These are phyloP conservation scores for Salix arbutifolia DNA, from an alignment of 345 rosid genomes.

Conservation along the genomic window DNA sequence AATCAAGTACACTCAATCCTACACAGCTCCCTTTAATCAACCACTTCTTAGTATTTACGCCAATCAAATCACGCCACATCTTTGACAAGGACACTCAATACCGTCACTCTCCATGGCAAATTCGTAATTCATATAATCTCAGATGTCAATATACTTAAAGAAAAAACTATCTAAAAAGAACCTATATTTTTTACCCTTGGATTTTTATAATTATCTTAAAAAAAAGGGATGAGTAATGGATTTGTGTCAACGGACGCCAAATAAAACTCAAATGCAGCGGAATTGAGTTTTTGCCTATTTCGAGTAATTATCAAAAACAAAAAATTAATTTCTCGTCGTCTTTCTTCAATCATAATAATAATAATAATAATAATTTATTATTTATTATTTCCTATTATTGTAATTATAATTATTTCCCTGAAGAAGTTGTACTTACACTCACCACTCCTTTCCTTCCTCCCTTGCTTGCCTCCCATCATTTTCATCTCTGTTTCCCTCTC, in stretches of 20 bases:
- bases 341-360: background rate
- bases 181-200: background rate
- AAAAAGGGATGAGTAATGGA: background rate
- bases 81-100: background rate
- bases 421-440: background rate
- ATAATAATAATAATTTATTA: too few species aligned
- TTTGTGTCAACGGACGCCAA: conserved; percentile 55
- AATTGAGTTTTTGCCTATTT: conserved; percentile 5
- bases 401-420: background rate
- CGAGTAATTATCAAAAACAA: background rate
- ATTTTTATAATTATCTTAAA: background rate
- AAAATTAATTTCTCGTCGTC: background rate
- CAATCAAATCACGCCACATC: background rate
- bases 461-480: conserved; percentile 21
- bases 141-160: background rate
- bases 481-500: background rate
- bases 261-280: conserved; percentile 30
- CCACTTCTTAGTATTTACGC: background rate
- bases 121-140: background rate
- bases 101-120: background rate
- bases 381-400: too few species aligned
- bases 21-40: background rate
- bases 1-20: background rate
- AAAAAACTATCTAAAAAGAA: background rate
- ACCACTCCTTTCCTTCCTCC: background rate